These are phyloP conservation scores for Leccinum imitatum DNA, from an alignment of 768 basidiomycete species.

Conservation along the genomic window DNA sequence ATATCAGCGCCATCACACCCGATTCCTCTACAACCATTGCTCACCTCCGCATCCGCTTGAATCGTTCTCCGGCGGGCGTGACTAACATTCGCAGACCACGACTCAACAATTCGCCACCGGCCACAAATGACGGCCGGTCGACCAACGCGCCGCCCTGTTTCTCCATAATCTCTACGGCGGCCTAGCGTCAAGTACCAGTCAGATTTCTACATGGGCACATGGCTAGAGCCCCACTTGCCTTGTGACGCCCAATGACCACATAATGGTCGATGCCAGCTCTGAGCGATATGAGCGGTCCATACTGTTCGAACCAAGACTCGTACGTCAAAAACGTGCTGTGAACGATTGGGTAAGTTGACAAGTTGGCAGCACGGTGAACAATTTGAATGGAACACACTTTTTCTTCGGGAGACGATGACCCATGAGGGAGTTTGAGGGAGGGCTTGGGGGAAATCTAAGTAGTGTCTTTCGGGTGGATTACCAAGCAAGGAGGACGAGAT, in stretches of 20 bases:
- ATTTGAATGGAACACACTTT: conserved; percentile 4
- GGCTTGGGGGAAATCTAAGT: conserved; percentile 9
- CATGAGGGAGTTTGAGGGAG: not conserved
- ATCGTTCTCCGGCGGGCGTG: conserved; percentile 48
- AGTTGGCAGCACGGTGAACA: not conserved
- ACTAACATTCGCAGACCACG: conserved; percentile 55
- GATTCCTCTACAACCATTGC: conserved; percentile 1
- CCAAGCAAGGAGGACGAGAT: conserved; percentile 4
- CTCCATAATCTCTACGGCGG: conserved; percentile 60
- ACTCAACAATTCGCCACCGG: conserved; percentile 48
- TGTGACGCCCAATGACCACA: conserved; percentile 20
- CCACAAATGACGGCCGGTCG: conserved; percentile 38
- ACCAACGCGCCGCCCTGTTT: conserved; percentile 44
- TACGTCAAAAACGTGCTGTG: conserved; percentile 25
- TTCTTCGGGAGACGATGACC: conserved; percentile 5
- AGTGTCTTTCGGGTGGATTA: not conserved
- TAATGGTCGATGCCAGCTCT: conserved; percentile 39
- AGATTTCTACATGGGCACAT: not conserved
- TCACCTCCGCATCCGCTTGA: conserved; percentile 55
- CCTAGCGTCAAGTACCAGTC: conserved; percentile 30
- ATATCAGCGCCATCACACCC: not conserved
- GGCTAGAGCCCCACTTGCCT: conserved; percentile 4
- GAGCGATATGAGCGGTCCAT: conserved; percentile 56
- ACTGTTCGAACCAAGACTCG: conserved; percentile 53
- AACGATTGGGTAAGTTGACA: not conserved